Percentiles rank a stretch among this genome's conserved stretches.
Evolutionary conservation across 2,329 filamentous ascomycete species (phyloP).

Genomic region (Sarocladiaceae sp.): DNA sequence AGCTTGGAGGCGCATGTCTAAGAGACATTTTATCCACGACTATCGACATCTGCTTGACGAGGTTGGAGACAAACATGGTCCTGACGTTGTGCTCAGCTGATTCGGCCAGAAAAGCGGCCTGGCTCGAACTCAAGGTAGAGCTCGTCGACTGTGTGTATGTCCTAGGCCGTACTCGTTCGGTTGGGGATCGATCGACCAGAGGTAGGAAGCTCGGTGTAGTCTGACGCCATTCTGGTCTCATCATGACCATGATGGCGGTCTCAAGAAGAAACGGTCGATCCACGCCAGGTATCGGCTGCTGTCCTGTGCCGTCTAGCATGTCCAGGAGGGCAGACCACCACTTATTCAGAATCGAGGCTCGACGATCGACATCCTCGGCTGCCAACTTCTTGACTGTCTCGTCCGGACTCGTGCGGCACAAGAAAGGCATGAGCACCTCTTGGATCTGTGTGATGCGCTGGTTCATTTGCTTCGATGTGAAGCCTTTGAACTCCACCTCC

Average conservation of each 20-base stretch:
- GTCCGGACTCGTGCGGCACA: constrained; percentile 66
- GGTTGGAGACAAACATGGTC: constrained; percentile 79
- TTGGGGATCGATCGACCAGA: constrained; percentile 49
- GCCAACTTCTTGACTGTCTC: constrained; percentile 59
- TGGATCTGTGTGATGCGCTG: constrained; percentile 75
- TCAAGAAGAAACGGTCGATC: constrained; percentile 80
- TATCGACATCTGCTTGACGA: constrained; percentile 78
- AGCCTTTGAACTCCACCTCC: constrained; percentile 47
- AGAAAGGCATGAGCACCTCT: constrained; percentile 68
- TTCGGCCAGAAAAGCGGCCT: constrained; percentile 47
- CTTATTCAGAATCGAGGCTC: constrained; percentile 76
- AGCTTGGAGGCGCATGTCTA: constrained; percentile 58
- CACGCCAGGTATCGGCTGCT: constrained; percentile 74
- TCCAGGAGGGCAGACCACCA: constrained; percentile 87
- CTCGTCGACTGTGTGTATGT: constrained; percentile 48
- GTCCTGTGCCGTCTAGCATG: constrained; percentile 65
- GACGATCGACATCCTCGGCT: constrained; percentile 79
- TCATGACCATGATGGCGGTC: constrained; percentile 77
- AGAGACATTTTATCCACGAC: constrained; percentile 87
- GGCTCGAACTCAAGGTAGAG: constrained; percentile 65
- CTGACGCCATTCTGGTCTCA: constrained; percentile 80
- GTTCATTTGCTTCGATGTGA: constrained; percentile 66
- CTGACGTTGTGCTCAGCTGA: constrained; percentile 86
- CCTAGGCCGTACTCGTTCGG: constrained; percentile 38
- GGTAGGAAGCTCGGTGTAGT: constrained; percentile 65